phyloP scores from a whole-genome alignment of 169 alveolate species.

The Plasmodium cynomolgi region DNA sequence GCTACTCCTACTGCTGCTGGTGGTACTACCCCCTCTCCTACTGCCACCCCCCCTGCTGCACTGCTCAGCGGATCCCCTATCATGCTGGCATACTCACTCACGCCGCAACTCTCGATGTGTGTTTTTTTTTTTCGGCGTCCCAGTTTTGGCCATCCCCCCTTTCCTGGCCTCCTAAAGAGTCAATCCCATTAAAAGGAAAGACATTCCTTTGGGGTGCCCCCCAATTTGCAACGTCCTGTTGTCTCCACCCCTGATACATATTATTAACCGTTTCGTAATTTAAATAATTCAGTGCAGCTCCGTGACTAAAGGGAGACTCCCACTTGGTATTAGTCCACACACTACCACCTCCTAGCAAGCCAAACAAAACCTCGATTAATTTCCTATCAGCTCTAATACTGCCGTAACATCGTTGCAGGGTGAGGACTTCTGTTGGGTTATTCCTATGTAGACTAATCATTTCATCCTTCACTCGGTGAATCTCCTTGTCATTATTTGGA shows the following conservation, averaged over 20 bases:
- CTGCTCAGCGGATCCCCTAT: background rate
- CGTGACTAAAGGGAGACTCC: background rate
- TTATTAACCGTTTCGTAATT: slow-evolving; percentile 9
- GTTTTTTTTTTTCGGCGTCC: background rate
- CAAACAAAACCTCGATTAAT: slow-evolving; percentile 45
- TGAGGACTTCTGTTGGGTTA: slow-evolving; percentile 3
- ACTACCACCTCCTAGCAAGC: slow-evolving; percentile 22
- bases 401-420: slow-evolving; percentile 11
- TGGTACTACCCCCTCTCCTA: background rate
- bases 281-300: background rate
- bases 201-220: no score
- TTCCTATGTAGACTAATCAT: slow-evolving; percentile 19
- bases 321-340: background rate
- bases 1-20: background rate
- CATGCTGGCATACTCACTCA: background rate
- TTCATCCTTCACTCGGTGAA: slow-evolving; percentile 34
- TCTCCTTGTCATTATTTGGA: slow-evolving; percentile 31
- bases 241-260: slow-evolving; percentile 28
- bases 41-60: no score
- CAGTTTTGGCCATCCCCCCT: background rate
- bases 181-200: no score
- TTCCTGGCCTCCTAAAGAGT: no score
- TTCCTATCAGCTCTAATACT: slow-evolving; percentile 22
- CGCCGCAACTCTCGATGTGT: background rate
- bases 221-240: background rate